Evolutionary conservation across 2,329 filamentous ascomycete species (phyloP).

Genomic region (Geosmithia putterillii): DNA sequence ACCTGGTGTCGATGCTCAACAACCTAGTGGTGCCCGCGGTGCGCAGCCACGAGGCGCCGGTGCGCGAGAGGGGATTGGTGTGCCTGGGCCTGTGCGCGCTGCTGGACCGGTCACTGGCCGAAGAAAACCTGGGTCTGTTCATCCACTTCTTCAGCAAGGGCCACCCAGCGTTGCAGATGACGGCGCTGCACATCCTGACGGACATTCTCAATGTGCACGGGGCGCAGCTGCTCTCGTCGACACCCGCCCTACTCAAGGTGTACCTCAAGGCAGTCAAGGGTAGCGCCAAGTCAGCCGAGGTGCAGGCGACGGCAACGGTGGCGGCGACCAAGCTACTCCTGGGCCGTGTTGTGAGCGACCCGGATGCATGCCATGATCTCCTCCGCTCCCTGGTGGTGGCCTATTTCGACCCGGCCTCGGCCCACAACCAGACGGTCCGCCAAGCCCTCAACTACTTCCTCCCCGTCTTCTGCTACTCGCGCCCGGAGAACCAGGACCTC

Average conservation of each 20-base stretch:
- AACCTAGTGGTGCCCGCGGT: conserved; percentile 93
- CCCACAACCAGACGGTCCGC: conserved; percentile 66
- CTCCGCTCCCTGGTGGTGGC: conserved; percentile 72
- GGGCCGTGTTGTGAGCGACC: conserved; percentile 62
- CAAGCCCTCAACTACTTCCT: conserved; percentile 90
- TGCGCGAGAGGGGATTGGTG: conserved; percentile 79
- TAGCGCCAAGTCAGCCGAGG: conserved; percentile 53
- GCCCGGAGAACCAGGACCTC: conserved; percentile 67
- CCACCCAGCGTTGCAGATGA: conserved; percentile 79
- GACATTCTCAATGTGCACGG: conserved; percentile 89
- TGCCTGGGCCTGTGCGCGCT: conserved; percentile 87
- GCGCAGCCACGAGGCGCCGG: conserved; percentile 80
- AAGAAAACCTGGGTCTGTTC: conserved; percentile 86
- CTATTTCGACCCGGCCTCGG: conserved; percentile 81
- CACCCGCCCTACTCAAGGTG: conserved; percentile 67
- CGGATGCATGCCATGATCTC: conserved; percentile 56
- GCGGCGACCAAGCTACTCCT: conserved; percentile 81
- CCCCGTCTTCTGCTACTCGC: conserved; percentile 84
- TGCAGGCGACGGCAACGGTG: conserved; percentile 71
- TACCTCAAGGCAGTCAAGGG: conserved; percentile 72
- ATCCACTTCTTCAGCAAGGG: conserved; percentile 94
- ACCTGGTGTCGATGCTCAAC: conserved; percentile 96
- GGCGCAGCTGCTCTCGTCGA: conserved; percentile 56
- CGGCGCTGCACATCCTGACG: conserved; percentile 79
- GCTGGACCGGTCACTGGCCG: conserved; percentile 79